phyloP scores from a whole-genome alignment of 805 yeast genomes.

The Kuraishia hungarica region DNA sequence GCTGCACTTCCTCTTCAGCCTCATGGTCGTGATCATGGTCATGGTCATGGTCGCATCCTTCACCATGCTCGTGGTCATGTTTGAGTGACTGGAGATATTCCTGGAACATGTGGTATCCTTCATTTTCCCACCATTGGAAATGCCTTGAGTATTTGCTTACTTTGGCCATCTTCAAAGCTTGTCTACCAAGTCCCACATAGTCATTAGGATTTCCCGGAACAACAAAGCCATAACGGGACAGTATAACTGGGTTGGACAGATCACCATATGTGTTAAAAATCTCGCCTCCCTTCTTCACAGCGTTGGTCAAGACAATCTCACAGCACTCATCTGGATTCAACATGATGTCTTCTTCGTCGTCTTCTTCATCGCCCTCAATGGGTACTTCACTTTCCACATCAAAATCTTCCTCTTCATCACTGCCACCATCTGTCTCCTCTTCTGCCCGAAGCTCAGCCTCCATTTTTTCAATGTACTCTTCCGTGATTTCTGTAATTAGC shows the following conservation, averaged over 20 bases:
- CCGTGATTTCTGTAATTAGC: constrained; percentile 19
- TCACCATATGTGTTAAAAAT: constrained; percentile 82
- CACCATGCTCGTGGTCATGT: constrained; percentile 2
- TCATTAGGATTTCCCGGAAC: constrained; percentile 46
- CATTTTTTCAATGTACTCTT: constrained; percentile 20
- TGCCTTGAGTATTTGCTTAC: constrained; percentile 24
- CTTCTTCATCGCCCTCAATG: constrained; percentile 11
- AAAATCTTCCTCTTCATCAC: constrained; percentile 11
- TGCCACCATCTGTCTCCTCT: constrained; percentile 18
- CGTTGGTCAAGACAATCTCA: constrained; percentile 47
- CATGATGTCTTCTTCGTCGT: constrained; percentile 20
- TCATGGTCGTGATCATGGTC: constrained; percentile 12
- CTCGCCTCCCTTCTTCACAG: constrained; percentile 44
- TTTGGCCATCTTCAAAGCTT: constrained; percentile 27
- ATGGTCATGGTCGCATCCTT: constrained; percentile 8
- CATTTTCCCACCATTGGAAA: constrained; percentile 39
- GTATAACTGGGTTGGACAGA: constrained; percentile 51
- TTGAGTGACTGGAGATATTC: constrained; percentile 12
- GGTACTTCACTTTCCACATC: constrained; percentile 2
- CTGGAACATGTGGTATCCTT: constrained; percentile 29
- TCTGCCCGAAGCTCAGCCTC: constrained; percentile 16
- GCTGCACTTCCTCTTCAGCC: constrained; percentile 20
- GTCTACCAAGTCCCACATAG: constrained; percentile 47
- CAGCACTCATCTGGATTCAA: constrained; percentile 48
- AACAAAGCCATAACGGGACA: constrained; percentile 77